Base-by-base conservation (phyloP, 495 filamentous ascomycete genomes). In the Tirmania nivea region DNA sequence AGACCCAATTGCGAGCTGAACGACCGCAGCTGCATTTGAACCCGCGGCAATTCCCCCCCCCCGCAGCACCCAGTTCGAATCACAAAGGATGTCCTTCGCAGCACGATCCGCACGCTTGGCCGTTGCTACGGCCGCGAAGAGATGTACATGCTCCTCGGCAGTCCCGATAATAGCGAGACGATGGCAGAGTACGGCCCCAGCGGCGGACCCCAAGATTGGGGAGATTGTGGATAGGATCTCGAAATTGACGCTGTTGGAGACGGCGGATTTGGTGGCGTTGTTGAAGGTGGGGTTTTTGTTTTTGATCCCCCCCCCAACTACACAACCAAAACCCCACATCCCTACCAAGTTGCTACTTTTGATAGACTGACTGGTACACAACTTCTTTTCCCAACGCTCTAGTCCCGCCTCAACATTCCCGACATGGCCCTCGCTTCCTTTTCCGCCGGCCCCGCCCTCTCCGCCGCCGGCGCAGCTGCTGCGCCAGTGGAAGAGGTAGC, bases 171-270 rank as follows among this genome's bases (percentile, higher is more conserved):
- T 62, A 54, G 60, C 59, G 54, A 73, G 79, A 65, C 71, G 84
- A 73, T 80, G 79, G 76, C 76, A 80, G 66, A 80, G 84, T 51
- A 83, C 82, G 54, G 78, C 81, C 52, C 73, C 76, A 53, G 74
- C 75, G 54, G 65, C 75, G 17, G 87, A 81, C 68, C 85, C 90
- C 31, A 96, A 96, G 75, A 90, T 99, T 60, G 60, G 77, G 51
- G 75, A 75, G 51, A 96, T 99, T 61, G 90, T 99, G 55, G 90
- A 96, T 69, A 87, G 96, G 68, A 96, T 99, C 65, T 88, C 87
- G 69, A 79, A 86, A 79, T 83, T 99, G 75, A 99, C 87, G 17
- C 73, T 99, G 54, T 69, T 99, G 62, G 92, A 99, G 75, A 99
- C 92, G 8, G 88, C 92, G 42, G 89, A 95, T 66, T 72, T 99